phyloP scores from a whole-genome alignment of 208 protist species.

The Trypanosoma rangeli region DNA sequence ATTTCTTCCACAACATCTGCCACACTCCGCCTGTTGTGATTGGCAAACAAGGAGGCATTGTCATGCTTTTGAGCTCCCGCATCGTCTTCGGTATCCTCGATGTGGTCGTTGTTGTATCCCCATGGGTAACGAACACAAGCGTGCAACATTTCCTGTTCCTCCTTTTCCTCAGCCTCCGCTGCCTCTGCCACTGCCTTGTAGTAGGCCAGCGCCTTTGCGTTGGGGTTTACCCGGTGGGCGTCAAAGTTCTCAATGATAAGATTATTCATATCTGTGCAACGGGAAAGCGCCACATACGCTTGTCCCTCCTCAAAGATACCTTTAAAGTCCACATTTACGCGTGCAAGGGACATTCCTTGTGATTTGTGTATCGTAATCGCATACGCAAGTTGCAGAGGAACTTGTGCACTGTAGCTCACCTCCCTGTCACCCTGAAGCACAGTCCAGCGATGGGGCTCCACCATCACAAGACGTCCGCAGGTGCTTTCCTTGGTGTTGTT shows the following conservation, averaged over 20 bases:
- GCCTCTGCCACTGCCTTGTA: constrained; percentile 65
- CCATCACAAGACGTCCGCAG: constrained; percentile 40
- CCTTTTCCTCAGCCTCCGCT: neutral
- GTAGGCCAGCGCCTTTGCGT: constrained; percentile 69
- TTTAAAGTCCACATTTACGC: constrained; percentile 85
- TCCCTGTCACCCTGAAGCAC: constrained; percentile 52
- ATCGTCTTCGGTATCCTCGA: constrained; percentile 3
- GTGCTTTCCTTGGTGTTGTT: neutral
- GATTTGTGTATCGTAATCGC: constrained; percentile 97
- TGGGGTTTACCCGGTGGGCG: constrained; percentile 46
- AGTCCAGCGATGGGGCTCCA: constrained; percentile 80
- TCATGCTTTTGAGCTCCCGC: constrained; percentile 3
- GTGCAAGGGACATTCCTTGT: constrained; percentile 92
- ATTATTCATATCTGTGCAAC: constrained; percentile 63
- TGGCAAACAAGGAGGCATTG: neutral
- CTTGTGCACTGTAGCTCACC: constrained; percentile 58
- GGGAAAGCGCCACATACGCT: constrained; percentile 90
- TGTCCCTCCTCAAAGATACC: constrained; percentile 81
- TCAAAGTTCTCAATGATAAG: constrained; percentile 72
- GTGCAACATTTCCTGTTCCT: constrained; percentile 17
- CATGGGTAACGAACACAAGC: constrained; percentile 14
- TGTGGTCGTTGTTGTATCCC: constrained; percentile 13
- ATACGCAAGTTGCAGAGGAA: constrained; percentile 95
- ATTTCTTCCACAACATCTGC: constrained; percentile 51
- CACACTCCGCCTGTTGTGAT: neutral